Evolutionary conservation across 192 early-diverging fungal species (phyloP).

Genomic region (Coemansia sp.): DNA sequence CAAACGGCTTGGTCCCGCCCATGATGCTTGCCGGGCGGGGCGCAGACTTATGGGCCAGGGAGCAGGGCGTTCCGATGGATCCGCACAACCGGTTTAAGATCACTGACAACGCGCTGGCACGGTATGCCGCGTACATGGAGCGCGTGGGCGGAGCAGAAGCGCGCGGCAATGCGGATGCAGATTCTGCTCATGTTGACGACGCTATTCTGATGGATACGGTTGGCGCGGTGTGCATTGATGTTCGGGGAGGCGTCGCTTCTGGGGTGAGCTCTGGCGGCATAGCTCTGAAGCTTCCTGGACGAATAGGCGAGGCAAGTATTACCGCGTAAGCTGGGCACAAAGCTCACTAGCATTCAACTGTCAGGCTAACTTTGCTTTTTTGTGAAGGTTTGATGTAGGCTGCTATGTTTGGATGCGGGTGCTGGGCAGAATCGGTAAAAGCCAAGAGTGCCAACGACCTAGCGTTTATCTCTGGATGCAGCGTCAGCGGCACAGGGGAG

Average conservation of each 20-base stretch:
- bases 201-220: conserved; percentile 75
- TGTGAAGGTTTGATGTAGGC: conserved; percentile 55
- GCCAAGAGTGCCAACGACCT: conserved; percentile 14
- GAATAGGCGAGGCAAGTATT: conserved; percentile 75
- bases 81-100: conserved; percentile 20
- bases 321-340: neutral
- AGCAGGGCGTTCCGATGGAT: conserved; percentile 14
- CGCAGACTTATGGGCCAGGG: conserved; percentile 51
- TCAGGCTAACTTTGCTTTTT: neutral
- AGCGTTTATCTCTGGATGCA: conserved; percentile 47
- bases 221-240: conserved; percentile 79
- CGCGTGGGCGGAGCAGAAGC: neutral
- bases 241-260: conserved; percentile 62
- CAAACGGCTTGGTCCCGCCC: conserved; percentile 58
- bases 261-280: conserved; percentile 90
- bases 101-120: conserved; percentile 16
- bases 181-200: neutral
- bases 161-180: neutral
- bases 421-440: conserved; percentile 68
- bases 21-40: conserved; percentile 63
- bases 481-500: no score
- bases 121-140: conserved; percentile 34
- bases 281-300: conserved; percentile 77
- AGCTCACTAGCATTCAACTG: neutral
- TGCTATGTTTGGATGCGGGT: conserved; percentile 79